Conservation (phyloP, 1,284 basidiomycete genomes). For the Leccinum pachyderme region DNA sequence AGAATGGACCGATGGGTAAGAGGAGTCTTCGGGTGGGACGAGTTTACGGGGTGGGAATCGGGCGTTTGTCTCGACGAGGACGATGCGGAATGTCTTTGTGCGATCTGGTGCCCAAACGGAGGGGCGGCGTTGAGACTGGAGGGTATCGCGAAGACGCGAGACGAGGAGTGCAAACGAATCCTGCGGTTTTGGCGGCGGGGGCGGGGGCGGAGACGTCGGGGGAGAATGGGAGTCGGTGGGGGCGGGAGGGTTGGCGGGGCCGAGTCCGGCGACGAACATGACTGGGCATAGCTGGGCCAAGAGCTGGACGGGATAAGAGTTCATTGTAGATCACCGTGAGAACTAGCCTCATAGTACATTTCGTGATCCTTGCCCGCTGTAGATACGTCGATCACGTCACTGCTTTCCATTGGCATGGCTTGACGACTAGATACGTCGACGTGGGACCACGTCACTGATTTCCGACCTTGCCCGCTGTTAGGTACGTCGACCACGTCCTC, state of each 20-base stretch:
- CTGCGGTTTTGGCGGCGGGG: conserved; percentile 37
- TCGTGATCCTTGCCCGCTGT: too few relatives aligned
- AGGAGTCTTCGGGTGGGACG: conserved; percentile 50
- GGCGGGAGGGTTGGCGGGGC: conserved; percentile 24
- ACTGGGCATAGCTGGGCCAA: conserved; percentile 84
- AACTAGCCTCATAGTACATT: not conserved
- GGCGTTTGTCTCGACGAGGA: conserved; percentile 74
- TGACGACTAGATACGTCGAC: too few relatives aligned
- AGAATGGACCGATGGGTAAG: conserved; percentile 65
- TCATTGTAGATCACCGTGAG: conserved; percentile 51
- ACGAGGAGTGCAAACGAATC: conserved; percentile 60
- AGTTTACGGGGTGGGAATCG: conserved; percentile 88
- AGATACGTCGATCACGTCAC: too few relatives aligned
- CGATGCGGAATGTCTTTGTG: conserved; percentile 73
- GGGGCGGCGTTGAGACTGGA: conserved; percentile 59
- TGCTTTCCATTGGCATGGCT: too few relatives aligned
- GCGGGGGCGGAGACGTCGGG: conserved; percentile 27
- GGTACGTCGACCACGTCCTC: too few relatives aligned
- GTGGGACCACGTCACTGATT: too few relatives aligned
- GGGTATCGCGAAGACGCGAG: conserved; percentile 59
- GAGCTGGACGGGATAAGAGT: conserved; percentile 85
- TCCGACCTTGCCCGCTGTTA: too few relatives aligned
- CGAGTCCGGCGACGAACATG: conserved; percentile 90
- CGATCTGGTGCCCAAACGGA: conserved; percentile 65
- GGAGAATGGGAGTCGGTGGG: conserved; percentile 13